These are phyloP conservation scores for Citrus inodora DNA, from an alignment of 345 rosid species.

Conservation along the genomic window DNA sequence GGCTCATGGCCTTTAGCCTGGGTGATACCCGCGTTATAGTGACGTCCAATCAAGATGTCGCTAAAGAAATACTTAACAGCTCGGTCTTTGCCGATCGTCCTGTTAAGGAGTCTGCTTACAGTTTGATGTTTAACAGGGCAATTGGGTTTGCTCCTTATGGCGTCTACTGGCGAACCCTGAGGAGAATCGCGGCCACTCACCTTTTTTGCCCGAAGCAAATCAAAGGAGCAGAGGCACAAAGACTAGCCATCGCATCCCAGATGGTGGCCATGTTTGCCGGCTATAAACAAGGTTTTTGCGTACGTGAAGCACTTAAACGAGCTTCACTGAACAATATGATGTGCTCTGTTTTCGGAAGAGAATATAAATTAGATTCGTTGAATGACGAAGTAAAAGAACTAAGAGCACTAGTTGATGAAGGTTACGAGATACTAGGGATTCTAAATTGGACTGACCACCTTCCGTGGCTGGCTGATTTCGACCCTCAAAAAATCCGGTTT, in stretches of 20 bases:
- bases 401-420: constrained; percentile 58
- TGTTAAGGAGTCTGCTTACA: constrained; percentile 66
- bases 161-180: constrained; percentile 68
- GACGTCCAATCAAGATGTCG: constrained; percentile 63
- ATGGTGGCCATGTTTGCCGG: constrained; percentile 37
- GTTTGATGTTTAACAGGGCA: constrained; percentile 70
- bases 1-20: constrained; percentile 73
- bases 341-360: constrained; percentile 65
- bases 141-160: constrained; percentile 83
- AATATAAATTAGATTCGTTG: constrained; percentile 36
- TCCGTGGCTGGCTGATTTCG: constrained; percentile 60
- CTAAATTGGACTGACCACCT: constrained; percentile 77
- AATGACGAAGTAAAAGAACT: constrained; percentile 39
- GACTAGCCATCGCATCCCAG: constrained; percentile 43
- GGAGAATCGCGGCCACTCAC: constrained; percentile 59
- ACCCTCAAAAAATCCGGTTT: constrained; percentile 59
- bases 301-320: constrained; percentile 54
- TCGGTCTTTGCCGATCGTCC: constrained; percentile 75
- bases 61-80: constrained; percentile 61
- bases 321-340: constrained; percentile 78
- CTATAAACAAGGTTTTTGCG: constrained; percentile 23
- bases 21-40: constrained; percentile 66
- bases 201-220: constrained; percentile 64
- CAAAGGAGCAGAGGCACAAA: constrained; percentile 39
- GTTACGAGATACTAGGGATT: constrained; percentile 56